These are phyloP conservation scores for Termitomyces sp. DNA, from an alignment of 768 basidiomycete genomes.

Conservation along the genomic window DNA sequence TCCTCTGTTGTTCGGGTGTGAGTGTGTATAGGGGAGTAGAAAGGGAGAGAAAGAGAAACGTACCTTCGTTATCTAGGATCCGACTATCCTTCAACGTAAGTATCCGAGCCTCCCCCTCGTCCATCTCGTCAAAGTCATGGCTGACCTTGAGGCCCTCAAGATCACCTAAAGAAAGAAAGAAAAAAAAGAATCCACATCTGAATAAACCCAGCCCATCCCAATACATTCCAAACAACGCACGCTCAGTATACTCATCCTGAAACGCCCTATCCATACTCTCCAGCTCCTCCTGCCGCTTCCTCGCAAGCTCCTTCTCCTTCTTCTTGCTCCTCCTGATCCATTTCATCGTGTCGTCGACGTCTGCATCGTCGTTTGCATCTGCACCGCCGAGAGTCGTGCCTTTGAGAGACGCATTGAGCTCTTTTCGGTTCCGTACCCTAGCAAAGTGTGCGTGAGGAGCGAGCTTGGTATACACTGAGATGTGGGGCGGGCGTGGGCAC, in stretches of 20 bases:
- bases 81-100: conserved; percentile 96
- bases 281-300: conserved; percentile 76
- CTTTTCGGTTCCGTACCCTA: conserved; percentile 92
- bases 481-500: conserved; percentile 25
- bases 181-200: background rate
- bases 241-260: conserved; percentile 82
- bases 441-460: conserved; percentile 42
- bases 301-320: conserved; percentile 83
- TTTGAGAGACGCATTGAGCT: conserved; percentile 88
- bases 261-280: conserved; percentile 80
- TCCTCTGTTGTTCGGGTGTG: conserved; percentile 62
- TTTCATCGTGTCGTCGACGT: conserved; percentile 74
- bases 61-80: conserved; percentile 93
- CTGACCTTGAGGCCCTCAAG: conserved; percentile 92
- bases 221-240: conserved; percentile 39
- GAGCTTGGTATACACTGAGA: conserved; percentile 5
- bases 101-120: conserved; percentile 92
- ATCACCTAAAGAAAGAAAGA: conserved; percentile 47
- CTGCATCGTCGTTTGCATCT: conserved; percentile 71
- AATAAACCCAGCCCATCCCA: background rate
- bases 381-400: conserved; percentile 90
- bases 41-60: too few species aligned
- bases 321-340: conserved; percentile 95
- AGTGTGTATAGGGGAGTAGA: too few species aligned
- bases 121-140: conserved; percentile 90